phyloP scores from a whole-genome alignment of 2,329 filamentous ascomycete genomes.

The Trichoderma lentiforme region DNA sequence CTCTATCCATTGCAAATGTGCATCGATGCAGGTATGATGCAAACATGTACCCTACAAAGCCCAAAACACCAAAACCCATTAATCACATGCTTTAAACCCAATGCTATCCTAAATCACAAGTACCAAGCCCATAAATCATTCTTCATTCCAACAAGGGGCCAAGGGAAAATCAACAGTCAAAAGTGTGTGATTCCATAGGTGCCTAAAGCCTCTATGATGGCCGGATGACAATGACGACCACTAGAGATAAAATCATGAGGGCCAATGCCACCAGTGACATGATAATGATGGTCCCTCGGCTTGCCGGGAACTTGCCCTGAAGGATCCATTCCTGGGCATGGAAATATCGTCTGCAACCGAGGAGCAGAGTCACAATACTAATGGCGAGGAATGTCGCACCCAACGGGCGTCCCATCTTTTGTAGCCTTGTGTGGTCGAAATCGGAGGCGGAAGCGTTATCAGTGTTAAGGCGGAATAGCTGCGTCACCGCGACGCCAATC shows the following conservation, averaged over 20 bases:
- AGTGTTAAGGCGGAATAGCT: conserved; percentile 80
- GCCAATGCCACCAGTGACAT: conserved; percentile 63
- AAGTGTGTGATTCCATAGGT: neutral
- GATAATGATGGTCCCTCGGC: conserved; percentile 69
- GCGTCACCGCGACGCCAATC: conserved; percentile 79
- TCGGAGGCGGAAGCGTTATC: conserved; percentile 34
- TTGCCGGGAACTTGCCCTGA: conserved; percentile 74
- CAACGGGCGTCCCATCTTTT: conserved; percentile 67
- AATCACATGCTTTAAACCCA: neutral
- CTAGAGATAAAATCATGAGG: conserved; percentile 58
- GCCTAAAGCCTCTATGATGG: conserved; percentile 21
- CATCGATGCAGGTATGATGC: neutral
- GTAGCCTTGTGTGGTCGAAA: conserved; percentile 44
- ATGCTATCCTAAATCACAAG: neutral
- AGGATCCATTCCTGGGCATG: conserved; percentile 78
- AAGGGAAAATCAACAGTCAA: neutral
- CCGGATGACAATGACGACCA: conserved; percentile 58
- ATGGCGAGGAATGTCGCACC: conserved; percentile 75
- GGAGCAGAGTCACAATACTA: conserved; percentile 68
- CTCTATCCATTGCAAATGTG: neutral
- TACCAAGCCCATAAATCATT: neutral
- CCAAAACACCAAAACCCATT: neutral
- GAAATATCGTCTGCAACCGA: conserved; percentile 77
- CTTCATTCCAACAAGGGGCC: neutral
- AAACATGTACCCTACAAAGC: neutral